Percentiles rank a stretch among this genome's conserved stretches.
These are phyloP conservation scores for Globisporangium viniferum DNA, from an alignment of 352 stramenopile genomes.

Conservation along the genomic window DNA sequence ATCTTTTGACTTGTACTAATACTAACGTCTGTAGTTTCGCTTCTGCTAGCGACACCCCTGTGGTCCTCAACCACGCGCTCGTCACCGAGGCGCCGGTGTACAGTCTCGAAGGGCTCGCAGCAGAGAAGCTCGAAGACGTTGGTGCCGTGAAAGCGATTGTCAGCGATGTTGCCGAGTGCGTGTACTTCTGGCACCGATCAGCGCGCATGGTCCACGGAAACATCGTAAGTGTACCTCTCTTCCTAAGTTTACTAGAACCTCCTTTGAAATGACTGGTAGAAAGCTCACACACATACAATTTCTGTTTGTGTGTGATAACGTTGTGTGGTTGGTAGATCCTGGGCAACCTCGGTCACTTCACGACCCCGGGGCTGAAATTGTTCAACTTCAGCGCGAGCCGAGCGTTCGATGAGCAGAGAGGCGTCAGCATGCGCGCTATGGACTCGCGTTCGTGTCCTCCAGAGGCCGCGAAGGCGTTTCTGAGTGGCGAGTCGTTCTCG, in stretches of 20 bases:
- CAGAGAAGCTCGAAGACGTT: constrained; percentile 31
- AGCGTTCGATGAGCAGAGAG: constrained; percentile 27
- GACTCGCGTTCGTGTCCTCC: constrained; percentile 33
- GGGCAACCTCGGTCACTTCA: constrained; percentile 46
- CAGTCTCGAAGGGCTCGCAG: constrained; percentile 35
- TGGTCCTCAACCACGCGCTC: constrained; percentile 53
- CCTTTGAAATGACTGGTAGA: background rate
- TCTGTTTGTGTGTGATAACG: background rate
- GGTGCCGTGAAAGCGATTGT: constrained; percentile 30
- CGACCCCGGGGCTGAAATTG: constrained; percentile 33
- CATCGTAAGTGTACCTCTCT: constrained; percentile 33
- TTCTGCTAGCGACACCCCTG: constrained; percentile 33
- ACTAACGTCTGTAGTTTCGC: constrained; percentile 21
- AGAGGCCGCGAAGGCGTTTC: constrained; percentile 48
- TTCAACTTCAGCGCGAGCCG: constrained; percentile 45
- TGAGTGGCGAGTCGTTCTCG: constrained; percentile 35
- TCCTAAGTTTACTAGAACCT: background rate
- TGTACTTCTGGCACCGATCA: constrained; percentile 57
- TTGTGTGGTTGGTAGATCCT: constrained; percentile 23
- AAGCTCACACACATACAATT: background rate
- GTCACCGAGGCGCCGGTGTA: constrained; percentile 55
- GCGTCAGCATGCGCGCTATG: constrained; percentile 28
- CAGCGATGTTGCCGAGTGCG: constrained; percentile 42
- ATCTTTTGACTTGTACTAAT: constrained; percentile 6
- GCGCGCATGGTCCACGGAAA: constrained; percentile 59